A percentile compares a stretch with the other conserved stretches of the same genome.
These are phyloP conservation scores for Thalassia testudinum DNA, from an alignment of 116 monocot species.

Conservation along the genomic window DNA sequence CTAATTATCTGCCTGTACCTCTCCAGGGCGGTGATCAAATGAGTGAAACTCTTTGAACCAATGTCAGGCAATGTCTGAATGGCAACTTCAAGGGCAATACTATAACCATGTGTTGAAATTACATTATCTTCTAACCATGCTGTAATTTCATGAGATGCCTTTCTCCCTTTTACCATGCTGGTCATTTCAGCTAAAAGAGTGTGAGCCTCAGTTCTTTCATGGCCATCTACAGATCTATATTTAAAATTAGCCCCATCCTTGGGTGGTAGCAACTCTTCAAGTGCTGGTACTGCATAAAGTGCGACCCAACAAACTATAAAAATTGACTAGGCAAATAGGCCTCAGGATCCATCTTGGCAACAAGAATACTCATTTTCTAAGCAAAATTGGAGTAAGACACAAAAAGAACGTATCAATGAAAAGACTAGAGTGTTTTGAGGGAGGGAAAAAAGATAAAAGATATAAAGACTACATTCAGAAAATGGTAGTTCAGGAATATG, in stretches of 20 bases:
- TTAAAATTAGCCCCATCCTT: slow-evolving; percentile 65
- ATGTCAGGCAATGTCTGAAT: slow-evolving; percentile 81
- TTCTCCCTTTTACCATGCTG: slow-evolving; percentile 51
- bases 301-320: too few relatives aligned
- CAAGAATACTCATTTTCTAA: too few relatives aligned
- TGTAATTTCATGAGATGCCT: slow-evolving; percentile 44
- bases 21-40: slow-evolving; percentile 84
- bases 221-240: slow-evolving; percentile 25
- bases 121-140: slow-evolving; percentile 66
- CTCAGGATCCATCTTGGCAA: too few relatives aligned
- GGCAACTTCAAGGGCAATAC: slow-evolving; percentile 60
- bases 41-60: slow-evolving; percentile 98
- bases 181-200: slow-evolving; percentile 52
- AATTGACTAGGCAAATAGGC: too few relatives aligned
- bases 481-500: too few relatives aligned
- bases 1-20: slow-evolving; percentile 73
- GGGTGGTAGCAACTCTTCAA: slow-evolving; percentile 77
- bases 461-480: too few relatives aligned
- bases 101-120: slow-evolving; percentile 38
- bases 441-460: too few relatives aligned
- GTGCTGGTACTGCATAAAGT: slow-evolving; percentile 32
- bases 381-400: too few relatives aligned
- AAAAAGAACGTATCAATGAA: too few relatives aligned
- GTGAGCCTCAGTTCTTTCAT: slow-evolving; percentile 19
- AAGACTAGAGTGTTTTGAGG: too few relatives aligned